Evolutionary conservation across 257 asterid species (phyloP).

Genomic region (Oldenlandia corymbosa): DNA sequence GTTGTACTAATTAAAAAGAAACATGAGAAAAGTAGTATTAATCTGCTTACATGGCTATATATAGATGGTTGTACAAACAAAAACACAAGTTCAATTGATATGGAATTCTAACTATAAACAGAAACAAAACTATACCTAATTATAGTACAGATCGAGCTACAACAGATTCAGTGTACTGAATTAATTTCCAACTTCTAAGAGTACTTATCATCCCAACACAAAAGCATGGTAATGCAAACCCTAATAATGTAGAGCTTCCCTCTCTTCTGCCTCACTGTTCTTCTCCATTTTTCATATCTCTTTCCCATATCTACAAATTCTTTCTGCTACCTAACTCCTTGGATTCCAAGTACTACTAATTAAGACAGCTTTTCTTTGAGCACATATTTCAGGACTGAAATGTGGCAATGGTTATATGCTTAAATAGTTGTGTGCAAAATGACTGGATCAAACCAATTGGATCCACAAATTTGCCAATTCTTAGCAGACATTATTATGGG

Average conservation of each 20-base stretch:
- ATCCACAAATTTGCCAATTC: constrained; percentile 7
- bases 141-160: no score
- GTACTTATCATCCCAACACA: constrained; percentile 31
- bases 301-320: no score
- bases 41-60: no score
- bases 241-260: constrained; percentile 35
- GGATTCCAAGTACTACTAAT: no score
- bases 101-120: background rate
- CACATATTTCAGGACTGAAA: no score
- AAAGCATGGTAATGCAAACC: constrained; percentile 35
- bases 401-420: background rate
- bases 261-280: constrained; percentile 32
- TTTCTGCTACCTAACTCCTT: background rate
- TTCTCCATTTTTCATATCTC: constrained; percentile 25
- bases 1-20: no score
- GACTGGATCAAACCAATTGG: background rate
- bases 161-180: background rate
- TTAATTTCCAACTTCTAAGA: constrained; percentile 6
- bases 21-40: background rate
- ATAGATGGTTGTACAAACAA: no score
- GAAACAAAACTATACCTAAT: no score
- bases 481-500: background rate
- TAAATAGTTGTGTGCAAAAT: constrained; percentile 5
- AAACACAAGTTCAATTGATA: background rate
- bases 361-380: no score